Percentiles rank a stretch among this genome's conserved stretches.
phyloP scores from a whole-genome alignment of 345 rosid species.

The Citrus hindsii region DNA sequence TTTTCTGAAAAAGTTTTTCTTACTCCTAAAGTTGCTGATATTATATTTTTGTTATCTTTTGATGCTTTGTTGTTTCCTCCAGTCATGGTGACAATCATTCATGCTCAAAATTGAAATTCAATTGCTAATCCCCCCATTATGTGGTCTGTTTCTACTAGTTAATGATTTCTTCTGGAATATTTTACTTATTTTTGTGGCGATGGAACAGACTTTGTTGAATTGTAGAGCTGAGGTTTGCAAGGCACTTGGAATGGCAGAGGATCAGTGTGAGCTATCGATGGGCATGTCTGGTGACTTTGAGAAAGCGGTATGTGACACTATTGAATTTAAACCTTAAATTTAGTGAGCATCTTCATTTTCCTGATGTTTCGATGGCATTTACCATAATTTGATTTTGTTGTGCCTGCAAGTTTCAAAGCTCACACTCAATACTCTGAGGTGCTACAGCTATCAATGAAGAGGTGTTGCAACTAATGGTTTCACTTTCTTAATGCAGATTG shows the following conservation, averaged over 20 bases:
- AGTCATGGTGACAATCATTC: background rate
- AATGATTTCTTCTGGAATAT: background rate
- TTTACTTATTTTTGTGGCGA: slow-evolving; percentile 6
- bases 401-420: background rate
- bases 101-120: background rate
- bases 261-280: slow-evolving; percentile 84
- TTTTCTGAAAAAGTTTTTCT: background rate
- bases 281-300: slow-evolving; percentile 96
- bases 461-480: slow-evolving; percentile 7
- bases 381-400: background rate
- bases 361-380: background rate
- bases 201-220: slow-evolving; percentile 54
- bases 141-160: background rate
- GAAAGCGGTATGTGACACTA: slow-evolving; percentile 54
- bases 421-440: background rate
- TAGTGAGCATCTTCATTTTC: background rate
- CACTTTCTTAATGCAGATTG: slow-evolving; percentile 55
- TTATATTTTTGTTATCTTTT: background rate
- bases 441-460: background rate
- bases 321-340: background rate
- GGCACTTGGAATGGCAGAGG: slow-evolving; percentile 69
- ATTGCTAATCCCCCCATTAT: background rate
- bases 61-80: background rate
- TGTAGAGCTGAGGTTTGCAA: slow-evolving; percentile 80
- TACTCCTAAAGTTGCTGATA: background rate